Conservation (phyloP, 2,329 filamentous ascomycete species). For the Sclerotinia nivalis region DNA sequence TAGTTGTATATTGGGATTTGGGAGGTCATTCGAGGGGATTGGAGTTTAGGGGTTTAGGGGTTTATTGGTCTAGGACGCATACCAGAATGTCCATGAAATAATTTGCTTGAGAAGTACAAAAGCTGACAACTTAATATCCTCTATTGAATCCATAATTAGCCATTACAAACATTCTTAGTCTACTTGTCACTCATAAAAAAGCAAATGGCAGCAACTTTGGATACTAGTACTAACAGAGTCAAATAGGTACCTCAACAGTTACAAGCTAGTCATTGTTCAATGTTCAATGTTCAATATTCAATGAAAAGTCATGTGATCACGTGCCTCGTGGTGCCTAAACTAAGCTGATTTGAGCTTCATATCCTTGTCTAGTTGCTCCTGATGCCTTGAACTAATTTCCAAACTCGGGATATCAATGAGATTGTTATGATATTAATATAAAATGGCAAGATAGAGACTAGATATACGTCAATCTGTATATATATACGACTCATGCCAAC, state of each 20-base stretch:
- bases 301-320: background rate
- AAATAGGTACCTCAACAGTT: no score
- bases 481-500: background rate
- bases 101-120: background rate
- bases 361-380: conserved; percentile 5
- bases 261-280: background rate
- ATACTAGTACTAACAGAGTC: background rate
- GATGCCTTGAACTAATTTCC: background rate
- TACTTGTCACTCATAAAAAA: background rate
- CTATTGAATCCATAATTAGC: background rate
- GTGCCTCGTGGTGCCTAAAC: background rate
- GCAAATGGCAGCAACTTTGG: background rate
- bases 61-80: background rate
- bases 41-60: conserved; percentile 5
- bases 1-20: conserved; percentile 38
- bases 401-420: background rate
- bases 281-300: background rate
- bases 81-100: background rate
- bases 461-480: background rate
- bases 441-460: background rate
- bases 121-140: background rate
- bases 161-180: background rate
- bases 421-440: background rate
- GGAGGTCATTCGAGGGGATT: background rate
- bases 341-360: conserved; percentile 2